Base-by-base conservation (phyloP, 2,329 filamentous ascomycete species). In the Colletotrichum gloeosporioides region DNA sequence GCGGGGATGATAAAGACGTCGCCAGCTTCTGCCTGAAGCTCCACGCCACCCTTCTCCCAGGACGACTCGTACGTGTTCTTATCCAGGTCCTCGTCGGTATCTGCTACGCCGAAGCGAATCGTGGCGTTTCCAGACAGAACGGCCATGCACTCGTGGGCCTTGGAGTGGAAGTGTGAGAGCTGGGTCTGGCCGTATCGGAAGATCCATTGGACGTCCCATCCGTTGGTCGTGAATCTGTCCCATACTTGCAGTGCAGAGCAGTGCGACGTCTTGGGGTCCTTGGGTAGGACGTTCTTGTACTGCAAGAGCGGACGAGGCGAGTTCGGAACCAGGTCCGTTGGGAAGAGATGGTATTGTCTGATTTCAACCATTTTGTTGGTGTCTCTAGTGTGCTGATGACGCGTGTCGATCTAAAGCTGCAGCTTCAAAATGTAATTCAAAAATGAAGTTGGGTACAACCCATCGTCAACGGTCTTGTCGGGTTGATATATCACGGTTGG, bases 1-100 rank as follows among this genome's bases (percentile, higher is more conserved):
- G 90, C 89, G 0, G 91, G 91, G 4, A 92, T 84, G 18, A 92
- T 82, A 76, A 93, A 92, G 0, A 92, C 89, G 78, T 93, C 91
- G 2, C 91, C 91, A 0, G 87, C 82, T 1, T 83, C 77, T 0
- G 88, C 91, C 5, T 86, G 75, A 1, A 92, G 69, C 63, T 88
- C 85, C 0, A 92, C 71, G 0, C 89, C 90, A 0, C 88, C 89
- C 0, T 84, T 80, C 76, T 92, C 90, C 31, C 82, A 83, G 0
- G 77, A 82, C 0, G 78, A 68, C 18, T 85, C 87, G 67, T 85
- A 80, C 0, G 86, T 88, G 64, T 83, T 87, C 8, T 82, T 82
- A 3, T 87, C 82, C 0, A 85, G 75, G 39, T 88, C 85, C 0
- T 82, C 78, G 2, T 79, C 80, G 0, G 86, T 86, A 74, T 92